These are phyloP conservation scores for Fusarium sp. DNA, from an alignment of 2,329 filamentous ascomycete species.

Conservation along the genomic window DNA sequence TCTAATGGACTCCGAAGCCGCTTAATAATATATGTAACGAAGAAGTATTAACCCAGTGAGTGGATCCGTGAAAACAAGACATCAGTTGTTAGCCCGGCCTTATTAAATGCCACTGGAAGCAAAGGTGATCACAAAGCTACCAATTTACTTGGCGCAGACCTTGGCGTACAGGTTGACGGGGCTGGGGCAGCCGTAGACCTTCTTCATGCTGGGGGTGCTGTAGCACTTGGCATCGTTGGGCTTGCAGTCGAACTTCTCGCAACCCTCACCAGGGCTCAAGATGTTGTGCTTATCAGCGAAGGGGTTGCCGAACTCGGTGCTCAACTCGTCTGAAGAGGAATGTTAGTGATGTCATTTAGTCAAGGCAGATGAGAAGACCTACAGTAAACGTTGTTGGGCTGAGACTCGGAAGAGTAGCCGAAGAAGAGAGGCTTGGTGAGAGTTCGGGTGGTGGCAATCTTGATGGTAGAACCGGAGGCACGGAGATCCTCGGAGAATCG, in stretches of 20 bases:
- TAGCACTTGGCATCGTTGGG: conserved; percentile 53
- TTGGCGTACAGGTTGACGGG: conserved; percentile 52
- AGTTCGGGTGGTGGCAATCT: conserved; percentile 54
- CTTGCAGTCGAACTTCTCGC: conserved; percentile 54
- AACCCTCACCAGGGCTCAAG: conserved; percentile 52
- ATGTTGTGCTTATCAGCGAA: conserved; percentile 53
- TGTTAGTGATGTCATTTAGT: conserved; percentile 10
- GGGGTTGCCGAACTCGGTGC: conserved; percentile 55
- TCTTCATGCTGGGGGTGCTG: conserved; percentile 53
- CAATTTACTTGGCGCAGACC: conserved; percentile 44
- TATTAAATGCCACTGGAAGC: conserved; percentile 1
- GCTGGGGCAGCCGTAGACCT: conserved; percentile 55
- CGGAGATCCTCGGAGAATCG: conserved; percentile 53
- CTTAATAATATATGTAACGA: conserved; percentile 13
- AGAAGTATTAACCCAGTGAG: neutral
- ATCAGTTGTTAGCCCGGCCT: neutral
- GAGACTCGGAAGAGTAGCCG: conserved; percentile 54
- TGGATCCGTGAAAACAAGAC: neutral
- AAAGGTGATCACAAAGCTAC: neutral
- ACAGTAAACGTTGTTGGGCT: conserved; percentile 56
- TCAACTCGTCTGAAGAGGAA: conserved; percentile 52
- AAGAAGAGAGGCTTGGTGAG: conserved; percentile 55
- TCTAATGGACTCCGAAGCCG: neutral
- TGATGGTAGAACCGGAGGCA: conserved; percentile 54
- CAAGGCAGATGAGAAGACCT: conserved; percentile 31